Base-by-base conservation (phyloP, 306 rosid genomes). In the Macrotyloma uniflorum region DNA sequence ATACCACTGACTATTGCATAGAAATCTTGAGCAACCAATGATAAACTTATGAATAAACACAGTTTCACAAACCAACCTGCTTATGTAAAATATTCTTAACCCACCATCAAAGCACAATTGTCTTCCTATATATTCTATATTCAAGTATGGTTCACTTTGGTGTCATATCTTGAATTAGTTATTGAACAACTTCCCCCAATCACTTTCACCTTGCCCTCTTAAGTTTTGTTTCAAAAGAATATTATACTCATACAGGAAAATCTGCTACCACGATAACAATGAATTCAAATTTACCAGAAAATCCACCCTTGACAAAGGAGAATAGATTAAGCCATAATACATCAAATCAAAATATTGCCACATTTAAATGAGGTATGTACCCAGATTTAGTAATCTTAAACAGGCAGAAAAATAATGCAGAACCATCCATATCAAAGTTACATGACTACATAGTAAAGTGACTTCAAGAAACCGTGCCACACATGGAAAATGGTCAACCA, bases 61-160 rank as follows among this genome's bases (percentile, higher is more conserved):
- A 65, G 46, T 54, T 64, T 68, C 72, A 65, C 35, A 26, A 80
- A 77, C 43, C 43, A 72, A 66, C 74, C 53, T 33, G 58, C 76
- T 26, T 40, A n/a, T 3, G 30, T 36, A 26, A 57, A 58, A 67
- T 35, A 49, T 83, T 67, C 22, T 72, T 40, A 32, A 74, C 8
- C 40, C 9, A 58, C 16, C 53, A 75, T 82, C 35, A 76, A 75
- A 68, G 19, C 26, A 72, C 28, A 55, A 24, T 51, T 64, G 23
- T 62, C 28, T 62, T 79, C 64, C 78, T 22, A 26, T 65, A 3
- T 51, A 20, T 49, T 53, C 62, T 7, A n/a, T 70, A 10, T 62
- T 76, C 26, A 61, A 80, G 68, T 30, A 70, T 76, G 78, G 75
- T 71, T 64, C 55, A 54, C 58, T 11, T 12, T 15, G 70, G 16